These are phyloP conservation scores for Pulicaria dysenterica DNA, from an alignment of 129 eudicot genomes.

Conservation along the genomic window DNA sequence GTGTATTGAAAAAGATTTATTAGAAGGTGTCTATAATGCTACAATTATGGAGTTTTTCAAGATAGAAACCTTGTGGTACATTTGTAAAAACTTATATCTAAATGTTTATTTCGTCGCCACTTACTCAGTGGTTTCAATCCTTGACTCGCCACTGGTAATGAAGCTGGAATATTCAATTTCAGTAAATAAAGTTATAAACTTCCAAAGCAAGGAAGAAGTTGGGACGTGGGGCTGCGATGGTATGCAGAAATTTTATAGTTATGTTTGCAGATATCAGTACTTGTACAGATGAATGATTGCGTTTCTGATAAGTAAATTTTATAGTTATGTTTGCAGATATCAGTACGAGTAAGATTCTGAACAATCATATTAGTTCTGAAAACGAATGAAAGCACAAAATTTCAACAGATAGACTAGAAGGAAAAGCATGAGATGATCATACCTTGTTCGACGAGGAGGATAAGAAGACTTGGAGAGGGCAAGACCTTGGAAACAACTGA, in stretches of 20 bases:
- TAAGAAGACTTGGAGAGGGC: not conserved
- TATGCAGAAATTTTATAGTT: no score
- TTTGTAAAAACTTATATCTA: no score
- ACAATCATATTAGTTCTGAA: not conserved
- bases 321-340: no score
- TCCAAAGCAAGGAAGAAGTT: no score
- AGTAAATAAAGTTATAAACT: not conserved
- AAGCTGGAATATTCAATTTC: not conserved
- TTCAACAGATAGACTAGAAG: not conserved
- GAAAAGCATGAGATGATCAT: not conserved
- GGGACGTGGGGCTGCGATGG: no score
- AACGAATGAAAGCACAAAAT: not conserved
- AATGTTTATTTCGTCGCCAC: no score
- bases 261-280: not conserved
- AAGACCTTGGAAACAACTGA: not conserved
- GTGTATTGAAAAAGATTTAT: no score
- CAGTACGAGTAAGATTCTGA: constrained; percentile 4
- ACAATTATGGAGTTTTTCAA: no score
- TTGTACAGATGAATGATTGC: constrained; percentile 1
- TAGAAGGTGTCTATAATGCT: no score
- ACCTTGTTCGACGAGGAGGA: constrained; percentile 10
- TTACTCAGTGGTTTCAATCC: no score
- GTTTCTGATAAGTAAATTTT: constrained; percentile 10
- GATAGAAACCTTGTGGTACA: no score
- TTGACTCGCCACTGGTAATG: not conserved